Evolutionary conservation across 1,139 yeast genomes (phyloP).

Genomic region (Debaryomyces psychrophilus): DNA sequence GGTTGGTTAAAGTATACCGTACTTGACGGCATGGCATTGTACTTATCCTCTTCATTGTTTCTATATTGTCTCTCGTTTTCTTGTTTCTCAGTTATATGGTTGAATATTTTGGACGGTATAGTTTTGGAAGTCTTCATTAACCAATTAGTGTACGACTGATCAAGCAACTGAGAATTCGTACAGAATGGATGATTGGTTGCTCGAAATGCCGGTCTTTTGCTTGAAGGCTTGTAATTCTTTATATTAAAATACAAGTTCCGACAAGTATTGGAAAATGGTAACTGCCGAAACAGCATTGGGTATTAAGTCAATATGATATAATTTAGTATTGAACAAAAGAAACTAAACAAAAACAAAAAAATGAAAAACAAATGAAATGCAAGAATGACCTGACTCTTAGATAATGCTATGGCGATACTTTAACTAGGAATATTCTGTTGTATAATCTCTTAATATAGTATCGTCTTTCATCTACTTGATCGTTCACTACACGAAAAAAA

Average conservation of each 20-base stretch:
- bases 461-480: neutral
- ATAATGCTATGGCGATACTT: neutral
- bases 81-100: conserved; percentile 7
- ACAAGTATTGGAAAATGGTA: conserved; percentile 24
- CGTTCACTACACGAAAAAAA: conserved; percentile 3
- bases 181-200: conserved; percentile 30
- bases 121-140: conserved; percentile 21
- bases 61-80: conserved; percentile 10
- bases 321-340: neutral
- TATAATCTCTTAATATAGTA: neutral
- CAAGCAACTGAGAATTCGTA: conserved; percentile 28
- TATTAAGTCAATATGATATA: conserved; percentile 6
- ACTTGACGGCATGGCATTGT: conserved; percentile 7
- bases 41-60: conserved; percentile 4
- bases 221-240: conserved; percentile 20
- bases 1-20: conserved; percentile 4
- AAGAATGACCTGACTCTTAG: neutral
- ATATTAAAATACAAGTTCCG: conserved; percentile 26
- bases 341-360: conserved; percentile 5
- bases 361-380: conserved; percentile 4
- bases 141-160: conserved; percentile 32
- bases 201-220: conserved; percentile 22
- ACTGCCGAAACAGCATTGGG: conserved; percentile 26
- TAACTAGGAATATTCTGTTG: neutral
- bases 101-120: conserved; percentile 15